phyloP scores from a whole-genome alignment of 441 rosid genomes.

The Gossypium lobatum region DNA sequence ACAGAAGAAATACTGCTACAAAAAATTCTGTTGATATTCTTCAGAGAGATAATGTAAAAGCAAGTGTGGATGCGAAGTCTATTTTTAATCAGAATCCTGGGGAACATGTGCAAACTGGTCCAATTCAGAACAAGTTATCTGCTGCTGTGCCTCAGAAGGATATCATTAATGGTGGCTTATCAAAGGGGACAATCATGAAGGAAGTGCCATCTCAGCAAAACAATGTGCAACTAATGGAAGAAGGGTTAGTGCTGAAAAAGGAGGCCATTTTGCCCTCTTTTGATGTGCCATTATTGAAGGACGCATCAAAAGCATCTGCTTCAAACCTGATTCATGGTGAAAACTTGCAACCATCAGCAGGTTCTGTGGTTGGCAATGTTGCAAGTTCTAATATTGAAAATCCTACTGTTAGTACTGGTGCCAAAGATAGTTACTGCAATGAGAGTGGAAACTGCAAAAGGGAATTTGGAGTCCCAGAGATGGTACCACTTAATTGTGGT shows the following conservation, averaged over 20 bases:
- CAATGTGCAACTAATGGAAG: conserved; percentile 10
- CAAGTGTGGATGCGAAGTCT: conserved; percentile 28
- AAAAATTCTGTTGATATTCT: conserved; percentile 38
- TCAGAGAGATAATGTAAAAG: conserved; percentile 43
- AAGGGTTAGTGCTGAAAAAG: conserved; percentile 21
- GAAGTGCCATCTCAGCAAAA: conserved; percentile 21
- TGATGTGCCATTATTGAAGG: conserved; percentile 16
- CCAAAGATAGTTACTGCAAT: conserved; percentile 17
- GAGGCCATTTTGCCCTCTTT: conserved; percentile 12
- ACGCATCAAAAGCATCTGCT: conserved; percentile 16
- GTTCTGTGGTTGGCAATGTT: conserved; percentile 12
- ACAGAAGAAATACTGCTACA: conserved; percentile 42
- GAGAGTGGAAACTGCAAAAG: conserved; percentile 14
- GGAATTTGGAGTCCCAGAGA: conserved; percentile 1
- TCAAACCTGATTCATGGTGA: conserved; percentile 15
- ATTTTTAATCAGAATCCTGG: conserved; percentile 31
- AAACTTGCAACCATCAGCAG: conserved; percentile 9
- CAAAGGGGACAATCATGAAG: conserved; percentile 23
- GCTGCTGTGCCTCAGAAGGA: conserved; percentile 26
- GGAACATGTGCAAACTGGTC: conserved; percentile 30
- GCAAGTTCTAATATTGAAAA: conserved; percentile 21
- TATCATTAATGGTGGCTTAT: conserved; percentile 10
- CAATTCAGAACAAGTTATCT: conserved; percentile 22
- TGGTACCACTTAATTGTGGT: conserved; percentile 2
- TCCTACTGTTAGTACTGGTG: conserved; percentile 12